Base-by-base conservation (phyloP, 1,139 yeast genomes). In the Sugiyamaella grinbergsii region DNA sequence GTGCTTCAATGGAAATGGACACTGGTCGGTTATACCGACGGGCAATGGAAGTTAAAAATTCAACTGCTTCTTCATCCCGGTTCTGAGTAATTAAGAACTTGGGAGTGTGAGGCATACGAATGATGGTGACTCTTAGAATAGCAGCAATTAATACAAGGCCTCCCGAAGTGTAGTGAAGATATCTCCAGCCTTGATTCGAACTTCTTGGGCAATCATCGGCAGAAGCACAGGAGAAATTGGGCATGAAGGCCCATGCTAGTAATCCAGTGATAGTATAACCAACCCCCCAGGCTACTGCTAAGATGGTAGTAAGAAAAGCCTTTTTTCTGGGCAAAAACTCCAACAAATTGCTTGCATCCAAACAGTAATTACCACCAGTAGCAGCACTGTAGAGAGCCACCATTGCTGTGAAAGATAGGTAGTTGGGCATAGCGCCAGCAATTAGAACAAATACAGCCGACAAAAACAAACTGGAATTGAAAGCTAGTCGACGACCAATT, bases 281-380 rank as follows among this genome's bases (percentile, higher is more conserved):
- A 48, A 80, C 67, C 49, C 82, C 83, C 84, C 85, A 81, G 69
- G 78, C 80, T 18, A 71, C 66, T 8, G 85, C 83, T 68, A 80
- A 71, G 31, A 77, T 69, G 0, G 83, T 78, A 46, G 78, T 72
- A 52, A 81, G 64, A 71, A 74, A 78, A 56, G 79, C 81, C 54
- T 75, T 67, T 47, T 72, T 75, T 42, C 71, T 68, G 1, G 85
- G 85, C 45, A 80, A 65, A 56, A 73, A 79, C 60, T 81, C 85
- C 51, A 81, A 65, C 56, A 81, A 79, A 8, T 79, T 79, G 46
- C 83, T 73, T 23, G 81, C 78, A 65, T 81, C 85, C 33, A 80
- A 67, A 4, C 79, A 82, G 54, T 80, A 69, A 60, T 81, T 81
- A 50, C 85, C 85, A 53, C 85, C 85, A 8, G 78, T 76, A 20